Evolutionary conservation across 176 grass and related monocot species (phyloP), one percentile per base, ranked within the genome.

Genomic region (Saccharum spontaneum): DNA sequence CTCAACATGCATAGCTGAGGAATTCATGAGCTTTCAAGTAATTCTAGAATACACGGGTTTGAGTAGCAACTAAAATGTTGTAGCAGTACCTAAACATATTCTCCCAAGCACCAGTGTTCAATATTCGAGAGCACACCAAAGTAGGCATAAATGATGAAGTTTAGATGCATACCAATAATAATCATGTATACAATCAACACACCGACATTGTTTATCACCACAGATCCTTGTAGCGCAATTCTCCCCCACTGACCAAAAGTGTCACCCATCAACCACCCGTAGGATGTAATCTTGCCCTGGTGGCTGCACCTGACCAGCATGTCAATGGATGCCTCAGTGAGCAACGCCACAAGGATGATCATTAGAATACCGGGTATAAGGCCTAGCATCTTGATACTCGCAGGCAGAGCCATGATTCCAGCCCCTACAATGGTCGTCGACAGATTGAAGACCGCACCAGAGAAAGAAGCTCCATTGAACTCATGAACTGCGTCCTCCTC

Each of bases 101-200:
- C 40, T 46, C 15, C 2, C 12, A 75, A 0, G 10, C 46, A 70
- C 8, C 0, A 41, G 34, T 54, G 8, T 43, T 63, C 3, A 78
- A 82, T 10, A 85, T 71, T 70, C n/a, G 20, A 80, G 26, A 54
- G n/a, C 43, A 81, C 17, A 39, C 22, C 70, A 13, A 80, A 17
- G 62, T 40, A 67, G 13, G 48, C 22, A 89, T 50, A 79, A 78
- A 28, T 41, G 17, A 71, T 37, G 28, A 33, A 26, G 62, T 67
- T 68, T 6, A 49, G 76, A 81, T 24, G 17, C 76, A 49, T 92
- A 98, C 96, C 91, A 28, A 92, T 98, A 39, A 98, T 95, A n/a
- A 98, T 98, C 93, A 95, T 94, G 87, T 98, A 95, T n/a, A 95
- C 89, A 83, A 94, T 91, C 86, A 98, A 82, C 63, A 95, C 87